A percentile compares a stretch with the other conserved stretches of the same genome.
These are phyloP conservation scores for Protomyces inouyei DNA, from an alignment of 1,139 yeast genomes.

Conservation along the genomic window DNA sequence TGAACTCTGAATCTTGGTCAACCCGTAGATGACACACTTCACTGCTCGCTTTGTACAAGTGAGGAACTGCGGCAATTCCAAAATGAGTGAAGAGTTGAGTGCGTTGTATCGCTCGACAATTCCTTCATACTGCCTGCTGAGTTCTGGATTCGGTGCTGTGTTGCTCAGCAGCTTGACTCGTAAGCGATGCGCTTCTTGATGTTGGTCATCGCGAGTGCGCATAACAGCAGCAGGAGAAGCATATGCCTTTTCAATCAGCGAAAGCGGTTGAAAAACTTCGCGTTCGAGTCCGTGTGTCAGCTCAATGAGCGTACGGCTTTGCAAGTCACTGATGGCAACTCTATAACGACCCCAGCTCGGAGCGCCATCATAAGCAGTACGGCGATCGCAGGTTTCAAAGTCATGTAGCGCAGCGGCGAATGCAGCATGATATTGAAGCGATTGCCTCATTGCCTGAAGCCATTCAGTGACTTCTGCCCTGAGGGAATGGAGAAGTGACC, in stretches of 20 bases:
- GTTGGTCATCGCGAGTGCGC: neutral
- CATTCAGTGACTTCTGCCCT: conserved; percentile 16
- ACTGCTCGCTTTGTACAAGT: neutral
- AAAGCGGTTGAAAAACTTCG: conserved; percentile 17
- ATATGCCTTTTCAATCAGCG: neutral
- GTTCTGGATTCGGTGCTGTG: neutral
- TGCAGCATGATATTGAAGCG: conserved; percentile 12
- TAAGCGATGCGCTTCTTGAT: neutral
- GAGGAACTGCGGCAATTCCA: conserved; percentile 13
- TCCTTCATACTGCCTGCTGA: neutral
- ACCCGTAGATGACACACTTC: neutral
- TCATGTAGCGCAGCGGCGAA: conserved; percentile 1
- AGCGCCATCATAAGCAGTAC: neutral
- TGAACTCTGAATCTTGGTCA: conserved; percentile 5
- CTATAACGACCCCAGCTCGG: conserved; percentile 3
- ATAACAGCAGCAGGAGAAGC: neutral
- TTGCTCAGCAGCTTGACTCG: neutral
- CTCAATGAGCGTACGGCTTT: conserved; percentile 16
- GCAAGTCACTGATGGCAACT: conserved; percentile 8
- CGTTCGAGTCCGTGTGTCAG: conserved; percentile 14
- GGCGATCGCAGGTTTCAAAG: neutral
- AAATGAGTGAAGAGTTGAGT: conserved; percentile 2
- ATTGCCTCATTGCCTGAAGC: conserved; percentile 15
- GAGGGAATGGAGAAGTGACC: conserved; percentile 1
- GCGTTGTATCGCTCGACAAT: neutral